Evolutionary conservation across 305 asterid genomes (phyloP).

Genomic region (Fraxinus velutina): DNA sequence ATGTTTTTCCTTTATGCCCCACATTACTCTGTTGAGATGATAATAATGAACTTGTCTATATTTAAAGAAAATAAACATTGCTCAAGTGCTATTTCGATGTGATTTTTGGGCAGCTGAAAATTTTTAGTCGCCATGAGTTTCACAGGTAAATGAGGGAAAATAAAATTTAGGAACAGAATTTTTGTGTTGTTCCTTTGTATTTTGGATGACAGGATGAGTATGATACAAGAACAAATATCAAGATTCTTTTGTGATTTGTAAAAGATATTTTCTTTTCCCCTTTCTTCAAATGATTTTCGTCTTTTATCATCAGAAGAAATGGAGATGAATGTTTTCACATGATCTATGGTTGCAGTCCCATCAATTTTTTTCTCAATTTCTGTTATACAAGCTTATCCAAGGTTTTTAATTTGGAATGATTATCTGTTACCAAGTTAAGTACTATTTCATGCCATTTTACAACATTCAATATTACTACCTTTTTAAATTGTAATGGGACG

Average conservation of each 20-base stretch:
- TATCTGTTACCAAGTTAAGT: neutral
- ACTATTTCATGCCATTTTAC: neutral
- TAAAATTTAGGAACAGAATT: neutral
- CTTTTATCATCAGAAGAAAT: neutral
- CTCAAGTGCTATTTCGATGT: neutral
- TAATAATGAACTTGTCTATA: neutral
- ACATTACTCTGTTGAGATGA: neutral
- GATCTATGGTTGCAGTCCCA: conserved; percentile 8
- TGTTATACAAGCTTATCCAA: neutral
- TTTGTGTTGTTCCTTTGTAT: neutral
- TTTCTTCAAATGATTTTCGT: neutral
- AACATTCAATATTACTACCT: neutral
- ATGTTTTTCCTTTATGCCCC: neutral
- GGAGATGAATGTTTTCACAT: neutral
- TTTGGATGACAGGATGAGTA: neutral
- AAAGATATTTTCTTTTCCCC: neutral
- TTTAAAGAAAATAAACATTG: neutral
- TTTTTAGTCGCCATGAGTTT: neutral
- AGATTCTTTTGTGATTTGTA: neutral
- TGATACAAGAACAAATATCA: neutral
- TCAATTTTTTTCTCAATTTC: neutral
- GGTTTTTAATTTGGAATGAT: neutral
- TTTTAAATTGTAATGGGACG: neutral
- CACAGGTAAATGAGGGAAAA: neutral
- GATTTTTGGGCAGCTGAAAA: neutral